A percentile compares a stretch with the other conserved stretches of the same genome.
These are phyloP conservation scores for Calycina marina DNA, from an alignment of 2,329 filamentous ascomycete genomes.

Conservation along the genomic window DNA sequence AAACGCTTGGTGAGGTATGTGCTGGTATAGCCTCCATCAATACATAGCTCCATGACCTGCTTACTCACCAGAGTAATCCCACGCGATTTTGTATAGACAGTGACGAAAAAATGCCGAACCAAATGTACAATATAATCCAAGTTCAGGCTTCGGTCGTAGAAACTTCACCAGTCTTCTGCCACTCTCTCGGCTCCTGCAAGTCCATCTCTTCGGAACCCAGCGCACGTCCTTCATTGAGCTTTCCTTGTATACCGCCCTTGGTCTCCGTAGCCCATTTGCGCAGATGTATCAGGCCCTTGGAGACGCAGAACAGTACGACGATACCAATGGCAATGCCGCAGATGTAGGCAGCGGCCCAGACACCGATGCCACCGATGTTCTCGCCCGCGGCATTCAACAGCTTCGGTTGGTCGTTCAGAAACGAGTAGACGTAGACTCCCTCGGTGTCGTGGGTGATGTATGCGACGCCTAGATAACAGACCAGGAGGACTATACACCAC, in stretches of 20 bases:
- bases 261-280: slow-evolving; percentile 26
- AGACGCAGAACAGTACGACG: slow-evolving; percentile 13
- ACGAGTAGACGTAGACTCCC: slow-evolving; percentile 63
- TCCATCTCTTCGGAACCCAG: slow-evolving; percentile 13
- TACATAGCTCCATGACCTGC: no score
- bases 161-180: no score
- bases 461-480: slow-evolving; percentile 57
- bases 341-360: slow-evolving; percentile 13
- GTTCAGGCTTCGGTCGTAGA: no score
- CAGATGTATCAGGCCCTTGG: slow-evolving; percentile 6
- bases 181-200: slow-evolving; percentile 14
- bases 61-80: no score
- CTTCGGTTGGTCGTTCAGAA: slow-evolving; percentile 44
- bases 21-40: no score
- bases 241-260: slow-evolving; percentile 27
- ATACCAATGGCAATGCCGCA: slow-evolving; percentile 18
- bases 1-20: no score
- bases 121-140: no score
- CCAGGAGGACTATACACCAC: slow-evolving; percentile 54
- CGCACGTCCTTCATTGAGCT: slow-evolving; percentile 20
- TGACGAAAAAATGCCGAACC: no score
- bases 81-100: no score
- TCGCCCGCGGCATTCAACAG: slow-evolving; percentile 4
- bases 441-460: slow-evolving; percentile 58
- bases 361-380: slow-evolving; percentile 10